phyloP scores from a whole-genome alignment of 2,329 filamentous ascomycete species.

The Botryosphaeria dothidea region DNA sequence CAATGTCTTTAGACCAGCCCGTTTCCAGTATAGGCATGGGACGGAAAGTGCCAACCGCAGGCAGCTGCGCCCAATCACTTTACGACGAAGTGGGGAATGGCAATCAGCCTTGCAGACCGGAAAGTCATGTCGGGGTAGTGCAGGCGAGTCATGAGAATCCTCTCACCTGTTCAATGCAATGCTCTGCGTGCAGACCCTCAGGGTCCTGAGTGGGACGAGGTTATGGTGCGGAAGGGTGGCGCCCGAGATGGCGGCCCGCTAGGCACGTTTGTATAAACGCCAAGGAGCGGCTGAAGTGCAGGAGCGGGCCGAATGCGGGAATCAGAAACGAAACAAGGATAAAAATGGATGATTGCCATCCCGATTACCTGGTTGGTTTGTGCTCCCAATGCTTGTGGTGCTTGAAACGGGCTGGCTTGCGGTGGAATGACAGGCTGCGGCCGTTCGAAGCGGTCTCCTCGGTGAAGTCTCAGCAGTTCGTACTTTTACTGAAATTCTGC shows the following conservation, averaged over 20 bases:
- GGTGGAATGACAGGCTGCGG: not conserved
- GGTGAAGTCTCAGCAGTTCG: not conserved
- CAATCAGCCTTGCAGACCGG: not conserved
- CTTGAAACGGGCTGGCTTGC: not conserved
- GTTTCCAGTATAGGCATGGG: not conserved
- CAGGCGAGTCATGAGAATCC: not conserved
- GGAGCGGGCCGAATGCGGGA: not conserved
- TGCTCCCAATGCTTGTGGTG: not conserved
- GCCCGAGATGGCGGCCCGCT: constrained; percentile 1
- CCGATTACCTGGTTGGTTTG: not conserved
- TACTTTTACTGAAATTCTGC: not conserved
- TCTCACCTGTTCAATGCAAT: not conserved
- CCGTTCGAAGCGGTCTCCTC: not conserved
- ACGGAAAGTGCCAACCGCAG: not conserved
- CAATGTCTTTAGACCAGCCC: not conserved
- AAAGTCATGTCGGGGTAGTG: not conserved
- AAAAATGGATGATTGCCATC: not conserved
- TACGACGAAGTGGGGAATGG: not conserved
- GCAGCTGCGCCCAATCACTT: not conserved
- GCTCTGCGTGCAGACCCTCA: not conserved
- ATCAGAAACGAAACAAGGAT: not conserved
- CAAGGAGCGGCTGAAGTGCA: constrained; percentile 12
- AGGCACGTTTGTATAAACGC: constrained; percentile 1
- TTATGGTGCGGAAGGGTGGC: not conserved
- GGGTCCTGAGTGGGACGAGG: not conserved